Evolutionary conservation across 2,329 filamentous ascomycete genomes (phyloP).

Genomic region (Colletotrichum abscissum): DNA sequence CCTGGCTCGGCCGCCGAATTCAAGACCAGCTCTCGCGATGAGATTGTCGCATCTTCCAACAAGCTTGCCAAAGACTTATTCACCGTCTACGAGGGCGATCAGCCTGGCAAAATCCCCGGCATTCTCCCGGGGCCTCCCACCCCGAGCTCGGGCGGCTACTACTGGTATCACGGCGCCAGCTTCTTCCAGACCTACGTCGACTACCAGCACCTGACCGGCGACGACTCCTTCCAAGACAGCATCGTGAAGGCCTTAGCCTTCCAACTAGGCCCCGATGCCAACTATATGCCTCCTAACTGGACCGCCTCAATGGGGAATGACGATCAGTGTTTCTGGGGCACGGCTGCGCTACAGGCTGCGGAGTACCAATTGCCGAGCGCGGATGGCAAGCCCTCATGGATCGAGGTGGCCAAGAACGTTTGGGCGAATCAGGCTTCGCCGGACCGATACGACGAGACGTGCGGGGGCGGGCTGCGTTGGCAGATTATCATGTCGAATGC

Average conservation of each 20-base stretch:
- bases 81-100: slow-evolving; percentile 44
- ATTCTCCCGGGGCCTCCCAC: slow-evolving; percentile 43
- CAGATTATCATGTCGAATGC: slow-evolving; percentile 73
- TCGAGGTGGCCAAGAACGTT: slow-evolving; percentile 67
- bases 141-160: slow-evolving; percentile 43
- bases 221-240: slow-evolving; percentile 62
- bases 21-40: slow-evolving; percentile 27
- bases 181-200: slow-evolving; percentile 50
- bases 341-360: slow-evolving; percentile 66
- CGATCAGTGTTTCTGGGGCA: slow-evolving; percentile 70
- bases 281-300: slow-evolving; percentile 62
- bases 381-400: slow-evolving; percentile 57
- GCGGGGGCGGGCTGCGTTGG: slow-evolving; percentile 74
- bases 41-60: slow-evolving; percentile 36
- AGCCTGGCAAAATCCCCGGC: slow-evolving; percentile 43
- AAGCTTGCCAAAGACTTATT: slow-evolving; percentile 43
- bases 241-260: slow-evolving; percentile 56
- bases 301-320: slow-evolving; percentile 64
- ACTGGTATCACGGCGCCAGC: slow-evolving; percentile 47
- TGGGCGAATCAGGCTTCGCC: slow-evolving; percentile 60
- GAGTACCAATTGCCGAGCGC: slow-evolving; percentile 64
- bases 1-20: neutral
- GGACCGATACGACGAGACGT: slow-evolving; percentile 63
- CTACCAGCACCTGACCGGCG: slow-evolving; percentile 55
- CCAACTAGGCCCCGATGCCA: slow-evolving; percentile 57